Base-by-base conservation (phyloP, 2,329 filamentous ascomycete genomes). In the Talaromyces albobiverticillius region DNA sequence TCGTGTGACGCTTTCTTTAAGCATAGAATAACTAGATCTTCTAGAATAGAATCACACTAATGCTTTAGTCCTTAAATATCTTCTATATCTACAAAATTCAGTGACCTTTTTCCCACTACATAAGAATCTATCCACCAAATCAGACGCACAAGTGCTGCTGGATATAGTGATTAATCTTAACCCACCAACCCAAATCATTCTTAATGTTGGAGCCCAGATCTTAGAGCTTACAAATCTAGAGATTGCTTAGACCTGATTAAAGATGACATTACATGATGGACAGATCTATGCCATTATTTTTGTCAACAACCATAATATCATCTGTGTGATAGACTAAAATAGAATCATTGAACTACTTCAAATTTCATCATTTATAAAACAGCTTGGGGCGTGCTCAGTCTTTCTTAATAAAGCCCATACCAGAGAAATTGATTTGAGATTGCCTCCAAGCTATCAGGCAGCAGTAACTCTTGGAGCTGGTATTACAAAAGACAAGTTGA, bases 381-480 rank as follows among this genome's bases (percentile, higher is more conserved):
- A 84, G 5, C 67, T 87, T 0, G 81, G 83, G 4, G 60, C 59
- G 0, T 91, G 87, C 52, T 65, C 89, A 0, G 75, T 90, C 0
- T 91, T 85, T 51, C 73, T 92, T 0, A 87, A 91, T 47, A 83
- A 91, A 54, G 79, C 81, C 0, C 87, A 91, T 57, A 89, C 87
- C 0, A 69, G 87, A 56, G 87, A 88, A 0, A 89, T 80, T 0
- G 87, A 92, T 58, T 63, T 91, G 0, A 81, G 79, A 31, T 67
- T 90, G 0, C 87, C 86, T 0, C 53, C 54, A 0, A 4, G 78
- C 11, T 86, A 85, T 59, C 73, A 82, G 0, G 88, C 87, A 0
- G 83, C 83, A 0, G 83, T 91, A 0, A 90, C 86, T 0, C 65
- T 93, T 0, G 87, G 87, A 0, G 76, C 83, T 0, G 73, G 75